Percentiles rank a stretch among this genome's conserved stretches.
phyloP scores from a whole-genome alignment of 345 rosid genomes.

The Reutealis trisperma region DNA sequence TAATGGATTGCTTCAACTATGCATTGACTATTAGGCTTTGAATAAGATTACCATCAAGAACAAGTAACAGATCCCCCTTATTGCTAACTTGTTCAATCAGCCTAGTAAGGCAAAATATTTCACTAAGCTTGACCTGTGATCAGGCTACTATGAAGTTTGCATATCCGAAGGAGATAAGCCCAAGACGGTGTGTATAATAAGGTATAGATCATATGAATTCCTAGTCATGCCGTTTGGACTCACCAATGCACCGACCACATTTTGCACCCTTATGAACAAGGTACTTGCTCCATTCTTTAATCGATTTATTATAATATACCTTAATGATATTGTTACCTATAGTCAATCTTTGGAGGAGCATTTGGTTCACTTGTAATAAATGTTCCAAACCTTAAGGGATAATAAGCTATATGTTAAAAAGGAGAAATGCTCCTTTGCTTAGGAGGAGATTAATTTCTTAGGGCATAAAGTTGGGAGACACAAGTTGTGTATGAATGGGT shows the following conservation, averaged over 20 bases:
- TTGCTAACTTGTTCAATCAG: too few species aligned
- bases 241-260: not conserved
- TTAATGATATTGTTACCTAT: not conserved
- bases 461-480: not conserved
- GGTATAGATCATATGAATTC: not conserved
- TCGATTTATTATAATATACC: not conserved
- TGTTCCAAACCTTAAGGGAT: not conserved
- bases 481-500: not conserved
- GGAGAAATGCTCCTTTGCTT: constrained; percentile 11
- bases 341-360: not conserved
- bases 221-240: not conserved
- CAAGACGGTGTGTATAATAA: not conserved
- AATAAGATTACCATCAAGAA: not conserved
- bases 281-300: not conserved
- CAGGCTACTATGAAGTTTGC: not conserved
- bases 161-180: not conserved
- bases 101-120: not conserved
- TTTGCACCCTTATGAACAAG: not conserved
- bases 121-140: not conserved
- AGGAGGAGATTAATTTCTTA: not conserved
- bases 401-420: not conserved
- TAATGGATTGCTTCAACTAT: not conserved
- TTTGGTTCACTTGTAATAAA: not conserved
- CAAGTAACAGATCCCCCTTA: not conserved
- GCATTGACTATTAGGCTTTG: not conserved